phyloP scores from a whole-genome alignment of 495 filamentous ascomycete genomes.

The Clohesyomyces aquaticus region DNA sequence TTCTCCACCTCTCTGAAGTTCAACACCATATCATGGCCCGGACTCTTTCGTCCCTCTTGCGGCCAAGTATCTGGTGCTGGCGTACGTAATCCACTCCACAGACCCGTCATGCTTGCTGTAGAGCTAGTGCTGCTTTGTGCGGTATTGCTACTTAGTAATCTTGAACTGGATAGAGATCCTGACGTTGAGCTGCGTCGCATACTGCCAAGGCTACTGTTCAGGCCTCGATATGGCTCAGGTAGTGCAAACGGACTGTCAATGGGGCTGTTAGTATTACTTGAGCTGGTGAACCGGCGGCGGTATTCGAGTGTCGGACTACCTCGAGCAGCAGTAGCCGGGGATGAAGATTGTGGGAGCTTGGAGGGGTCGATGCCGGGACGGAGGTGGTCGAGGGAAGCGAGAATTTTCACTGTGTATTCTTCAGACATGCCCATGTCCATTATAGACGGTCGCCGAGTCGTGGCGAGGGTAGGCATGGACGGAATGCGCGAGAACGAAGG shows the following conservation, averaged over 20 bases:
- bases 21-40: constrained; percentile 51
- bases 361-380: constrained; percentile 54
- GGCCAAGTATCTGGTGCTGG: constrained; percentile 35
- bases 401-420: constrained; percentile 76
- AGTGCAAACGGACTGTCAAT: constrained; percentile 23
- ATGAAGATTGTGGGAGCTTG: constrained; percentile 31
- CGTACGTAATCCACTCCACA: constrained; percentile 25
- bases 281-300: constrained; percentile 24
- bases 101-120: constrained; percentile 20
- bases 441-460: constrained; percentile 36
- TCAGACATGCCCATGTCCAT: constrained; percentile 53
- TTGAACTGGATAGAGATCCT: constrained; percentile 22
- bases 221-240: constrained; percentile 23
- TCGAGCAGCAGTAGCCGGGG: constrained; percentile 26
- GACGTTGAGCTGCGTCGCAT: constrained; percentile 43
- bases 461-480: constrained; percentile 9
- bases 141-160: constrained; percentile 40
- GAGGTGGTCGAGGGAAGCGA: constrained; percentile 81
- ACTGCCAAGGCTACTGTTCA: constrained; percentile 42
- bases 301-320: constrained; percentile 25
- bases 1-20: constrained; percentile 46
- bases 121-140: constrained; percentile 29
- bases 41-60: constrained; percentile 28
- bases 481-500: constrained; percentile 44
- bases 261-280: constrained; percentile 19